A percentile compares a stretch with the other conserved stretches of the same genome.
phyloP scores from a whole-genome alignment of 169 alveolate genomes.

The Perkinsus marinus region DNA sequence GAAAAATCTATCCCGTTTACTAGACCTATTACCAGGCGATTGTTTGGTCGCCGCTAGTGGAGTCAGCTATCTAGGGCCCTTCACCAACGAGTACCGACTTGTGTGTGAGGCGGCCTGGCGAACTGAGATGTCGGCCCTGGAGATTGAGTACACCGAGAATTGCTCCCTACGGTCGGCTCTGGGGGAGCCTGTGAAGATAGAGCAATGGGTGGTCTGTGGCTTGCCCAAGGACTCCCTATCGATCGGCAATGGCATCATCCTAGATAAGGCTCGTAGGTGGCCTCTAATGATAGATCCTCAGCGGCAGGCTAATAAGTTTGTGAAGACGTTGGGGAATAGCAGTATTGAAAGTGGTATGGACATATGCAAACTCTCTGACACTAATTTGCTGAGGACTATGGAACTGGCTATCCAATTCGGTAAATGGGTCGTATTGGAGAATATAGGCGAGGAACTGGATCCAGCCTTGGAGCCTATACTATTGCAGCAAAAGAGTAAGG shows the following conservation, averaged over 20 bases:
- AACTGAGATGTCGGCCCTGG: neutral
- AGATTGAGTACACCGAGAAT: slow-evolving; percentile 51
- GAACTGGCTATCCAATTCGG: slow-evolving; percentile 67
- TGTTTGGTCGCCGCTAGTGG: slow-evolving; percentile 70
- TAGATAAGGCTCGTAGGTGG: slow-evolving; percentile 75
- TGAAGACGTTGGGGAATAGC: slow-evolving; percentile 68
- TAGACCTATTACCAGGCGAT: slow-evolving; percentile 69
- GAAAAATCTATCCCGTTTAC: slow-evolving; percentile 27
- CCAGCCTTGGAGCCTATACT: slow-evolving; percentile 69
- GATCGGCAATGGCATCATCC: slow-evolving; percentile 74
- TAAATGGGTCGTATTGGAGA: slow-evolving; percentile 65
- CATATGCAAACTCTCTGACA: slow-evolving; percentile 48
- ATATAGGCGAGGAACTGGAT: slow-evolving; percentile 68
- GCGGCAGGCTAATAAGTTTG: slow-evolving; percentile 70
- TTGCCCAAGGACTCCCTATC: slow-evolving; percentile 76
- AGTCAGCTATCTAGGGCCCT: slow-evolving; percentile 68
- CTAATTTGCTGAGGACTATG: slow-evolving; percentile 55
- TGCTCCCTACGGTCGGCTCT: slow-evolving; percentile 42
- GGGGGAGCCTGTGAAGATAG: slow-evolving; percentile 70
- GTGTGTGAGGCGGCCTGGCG: slow-evolving; percentile 69
- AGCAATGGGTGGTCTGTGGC: slow-evolving; percentile 71
- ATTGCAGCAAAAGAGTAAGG: slow-evolving; percentile 44
- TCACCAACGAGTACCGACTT: slow-evolving; percentile 67
- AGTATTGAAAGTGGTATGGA: slow-evolving; percentile 50
- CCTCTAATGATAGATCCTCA: slow-evolving; percentile 85